Base-by-base conservation (phyloP, 768 basidiomycete species). In the Mycena polygramma region DNA sequence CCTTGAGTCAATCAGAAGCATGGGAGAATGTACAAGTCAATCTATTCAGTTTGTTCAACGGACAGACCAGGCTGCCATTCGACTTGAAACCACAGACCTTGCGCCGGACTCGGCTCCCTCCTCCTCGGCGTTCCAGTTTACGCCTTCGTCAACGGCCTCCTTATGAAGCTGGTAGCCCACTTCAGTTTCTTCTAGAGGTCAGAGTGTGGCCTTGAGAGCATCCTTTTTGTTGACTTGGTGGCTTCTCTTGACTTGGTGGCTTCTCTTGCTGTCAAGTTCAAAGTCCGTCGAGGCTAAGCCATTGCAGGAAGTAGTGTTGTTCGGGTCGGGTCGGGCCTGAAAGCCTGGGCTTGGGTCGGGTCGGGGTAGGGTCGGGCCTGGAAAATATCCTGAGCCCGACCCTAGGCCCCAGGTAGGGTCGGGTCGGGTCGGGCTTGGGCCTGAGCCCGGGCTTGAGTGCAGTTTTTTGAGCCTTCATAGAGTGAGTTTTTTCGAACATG, bases 1-100 rank as follows among this genome's bases (percentile, higher is more conserved):
- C 79, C 77, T 65, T 79, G 78, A 2, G 77, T 77, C 4, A 80
- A 43, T 57, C 77, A 77, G 30, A 81, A 77, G 71, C 72, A 74
- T 13, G 78, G 78, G 8, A 81, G 66, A 43, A 81, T 78, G 26
- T 70, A 73, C 9, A 66, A 43, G 70, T 79, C 79, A 48, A 80
- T 78, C 69, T 70, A 15, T 20, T 11, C n/a, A 7, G 17, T 0
- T 39, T 0, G 24, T 39, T 30, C 30, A 14, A n/a, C 17, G 30
- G 30, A 30, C 22, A 15, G 36, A 54, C 36, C 19, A 7, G 35
- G 36, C 20, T 19, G 13, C 36, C 30, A 30, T 3, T 30, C 30
- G 30, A 30, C 30, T 30, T 46, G 45, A 46, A 45, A 11, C 30
- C 4, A 26, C 63, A 14, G 26, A 70, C 69, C 73, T 77, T 79